Conservation (phyloP, 2,329 filamentous ascomycete genomes). For the Arthrobotrys sphaeroides region DNA sequence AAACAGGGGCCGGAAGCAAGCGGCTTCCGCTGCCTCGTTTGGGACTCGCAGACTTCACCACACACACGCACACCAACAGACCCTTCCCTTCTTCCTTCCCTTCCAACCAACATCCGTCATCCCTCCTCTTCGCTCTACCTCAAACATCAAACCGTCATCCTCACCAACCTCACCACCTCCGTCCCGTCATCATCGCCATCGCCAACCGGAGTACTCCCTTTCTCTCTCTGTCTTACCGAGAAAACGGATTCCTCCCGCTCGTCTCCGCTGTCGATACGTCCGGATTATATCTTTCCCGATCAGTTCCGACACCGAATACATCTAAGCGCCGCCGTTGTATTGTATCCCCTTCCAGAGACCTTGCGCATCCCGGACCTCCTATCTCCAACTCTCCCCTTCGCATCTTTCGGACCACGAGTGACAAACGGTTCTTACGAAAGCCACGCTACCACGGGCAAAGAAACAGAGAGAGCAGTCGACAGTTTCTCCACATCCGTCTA, state of each 20-base stretch:
- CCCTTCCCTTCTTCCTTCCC: neutral
- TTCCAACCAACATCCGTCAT: neutral
- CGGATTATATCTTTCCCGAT: neutral
- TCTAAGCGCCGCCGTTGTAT: neutral
- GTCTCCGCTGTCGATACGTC: neutral
- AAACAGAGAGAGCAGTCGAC: neutral
- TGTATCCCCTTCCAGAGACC: neutral
- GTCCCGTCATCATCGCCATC: neutral
- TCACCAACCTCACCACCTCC: neutral
- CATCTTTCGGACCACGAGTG: conserved; percentile 7
- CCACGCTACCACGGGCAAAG: conserved; percentile 20
- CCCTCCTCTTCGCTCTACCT: neutral
- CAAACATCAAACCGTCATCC: neutral
- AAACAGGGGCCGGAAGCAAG: conserved; percentile 54
- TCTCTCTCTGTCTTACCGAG: neutral
- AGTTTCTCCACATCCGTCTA: neutral
- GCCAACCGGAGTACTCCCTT: neutral
- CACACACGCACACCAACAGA: conserved; percentile 5
- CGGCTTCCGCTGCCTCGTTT: conserved; percentile 43
- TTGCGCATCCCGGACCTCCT: neutral
- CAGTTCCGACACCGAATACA: neutral
- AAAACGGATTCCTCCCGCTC: neutral
- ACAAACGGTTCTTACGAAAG: neutral
- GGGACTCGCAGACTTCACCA: neutral
- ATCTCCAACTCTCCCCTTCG: neutral